A percentile compares a stretch with the other conserved stretches of the same genome.
phyloP scores from a whole-genome alignment of 768 basidiomycete genomes.

The Holtermanniella nyarrowii region DNA sequence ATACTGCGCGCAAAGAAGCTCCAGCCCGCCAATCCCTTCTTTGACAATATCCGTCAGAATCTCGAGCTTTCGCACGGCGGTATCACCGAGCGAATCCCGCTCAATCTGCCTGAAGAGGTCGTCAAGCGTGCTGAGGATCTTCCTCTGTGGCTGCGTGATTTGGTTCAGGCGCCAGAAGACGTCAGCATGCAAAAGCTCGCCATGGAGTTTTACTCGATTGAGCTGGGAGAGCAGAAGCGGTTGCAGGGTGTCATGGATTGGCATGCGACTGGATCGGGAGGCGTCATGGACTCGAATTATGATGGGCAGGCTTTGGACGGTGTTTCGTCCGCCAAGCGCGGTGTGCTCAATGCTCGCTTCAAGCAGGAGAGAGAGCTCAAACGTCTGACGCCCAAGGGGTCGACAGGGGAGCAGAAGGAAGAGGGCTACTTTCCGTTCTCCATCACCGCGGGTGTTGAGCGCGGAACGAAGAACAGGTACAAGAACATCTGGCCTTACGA shows the following conservation, averaged over 20 bases:
- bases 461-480: conserved; percentile 91
- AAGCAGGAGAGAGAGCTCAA: background rate
- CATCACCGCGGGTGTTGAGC: conserved; percentile 90
- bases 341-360: background rate
- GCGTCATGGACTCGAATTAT: background rate
- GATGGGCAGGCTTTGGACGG: conserved; percentile 11
- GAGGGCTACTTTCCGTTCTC: conserved; percentile 63
- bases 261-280: conserved; percentile 52
- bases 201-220: conserved; percentile 86
- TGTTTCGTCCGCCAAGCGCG: background rate
- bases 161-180: conserved; percentile 50
- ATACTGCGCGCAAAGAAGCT: conserved; percentile 24
- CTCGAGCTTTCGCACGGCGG: conserved; percentile 58
- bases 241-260: conserved; percentile 86
- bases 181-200: conserved; percentile 73
- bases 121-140: conserved; percentile 57
- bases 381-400: background rate
- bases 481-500: conserved; percentile 95
- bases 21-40: conserved; percentile 74
- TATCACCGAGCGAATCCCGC: conserved; percentile 67
- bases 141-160: conserved; percentile 65
- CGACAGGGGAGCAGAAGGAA: conserved; percentile 2
- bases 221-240: conserved; percentile 78
- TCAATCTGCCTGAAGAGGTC: conserved; percentile 48
- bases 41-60: conserved; percentile 64